Conservation (phyloP, 768 basidiomycete species). For the Lactarius pseudohatsudake region DNA sequence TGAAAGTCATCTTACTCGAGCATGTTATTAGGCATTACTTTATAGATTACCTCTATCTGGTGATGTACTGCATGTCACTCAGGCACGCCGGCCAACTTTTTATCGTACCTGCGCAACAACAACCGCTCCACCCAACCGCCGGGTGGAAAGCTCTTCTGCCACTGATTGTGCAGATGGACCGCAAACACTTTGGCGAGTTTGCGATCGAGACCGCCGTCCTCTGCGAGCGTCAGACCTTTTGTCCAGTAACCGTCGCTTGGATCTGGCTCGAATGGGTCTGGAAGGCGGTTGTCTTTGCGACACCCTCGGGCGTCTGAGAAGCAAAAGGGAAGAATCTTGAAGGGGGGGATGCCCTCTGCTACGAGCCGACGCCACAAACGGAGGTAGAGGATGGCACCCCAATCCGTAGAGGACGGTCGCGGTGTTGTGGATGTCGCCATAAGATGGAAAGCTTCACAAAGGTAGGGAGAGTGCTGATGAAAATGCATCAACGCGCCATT, state of each 20-base stretch:
- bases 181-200: slow-evolving; percentile 73
- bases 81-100: slow-evolving; percentile 29
- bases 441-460: slow-evolving; percentile 91
- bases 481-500: slow-evolving; percentile 98
- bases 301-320: slow-evolving; percentile 91
- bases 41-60: background rate
- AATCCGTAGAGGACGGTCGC: slow-evolving; percentile 79
- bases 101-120: slow-evolving; percentile 64
- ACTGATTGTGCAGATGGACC: slow-evolving; percentile 94
- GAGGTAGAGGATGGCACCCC: slow-evolving; percentile 90
- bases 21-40: background rate
- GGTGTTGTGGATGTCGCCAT: slow-evolving; percentile 73
- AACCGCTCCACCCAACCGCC: slow-evolving; percentile 87
- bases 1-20: too few relatives aligned
- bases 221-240: slow-evolving; percentile 57
- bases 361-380: slow-evolving; percentile 88
- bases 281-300: slow-evolving; percentile 88
- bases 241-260: slow-evolving; percentile 61
- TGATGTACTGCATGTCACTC: background rate
- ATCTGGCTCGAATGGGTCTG: slow-evolving; percentile 73
- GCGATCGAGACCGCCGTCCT: slow-evolving; percentile 61
- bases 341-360: slow-evolving; percentile 69
- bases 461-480: slow-evolving; percentile 85
- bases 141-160: slow-evolving; percentile 82
- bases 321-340: slow-evolving; percentile 93